phyloP scores from a whole-genome alignment of 352 stramenopile species.

The Phytophthora brassicae region DNA sequence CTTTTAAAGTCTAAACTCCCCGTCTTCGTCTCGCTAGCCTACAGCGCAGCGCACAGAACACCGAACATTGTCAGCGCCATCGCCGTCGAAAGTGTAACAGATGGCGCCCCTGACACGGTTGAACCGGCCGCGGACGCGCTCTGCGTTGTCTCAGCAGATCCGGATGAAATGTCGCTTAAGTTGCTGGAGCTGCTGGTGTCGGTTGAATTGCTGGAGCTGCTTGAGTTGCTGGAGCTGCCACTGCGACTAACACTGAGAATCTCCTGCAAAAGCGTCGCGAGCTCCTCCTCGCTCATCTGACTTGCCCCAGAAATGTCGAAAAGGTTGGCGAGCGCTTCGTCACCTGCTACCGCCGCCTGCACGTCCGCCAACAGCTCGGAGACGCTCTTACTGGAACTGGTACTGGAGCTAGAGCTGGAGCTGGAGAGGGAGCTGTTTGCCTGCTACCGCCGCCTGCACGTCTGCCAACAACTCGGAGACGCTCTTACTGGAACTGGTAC shows the following conservation, averaged over 20 bases:
- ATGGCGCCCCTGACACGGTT: constrained; percentile 7
- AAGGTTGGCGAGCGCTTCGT: constrained; percentile 41
- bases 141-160: constrained; percentile 9
- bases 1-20: neutral
- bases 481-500: constrained; percentile 20
- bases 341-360: constrained; percentile 32
- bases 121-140: constrained; percentile 20
- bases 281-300: constrained; percentile 41
- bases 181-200: neutral
- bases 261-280: constrained; percentile 32
- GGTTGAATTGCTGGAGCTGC: neutral
- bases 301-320: constrained; percentile 38
- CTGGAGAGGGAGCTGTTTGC: constrained; percentile 24
- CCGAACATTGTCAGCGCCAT: constrained; percentile 6
- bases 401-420: constrained; percentile 7
- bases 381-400: constrained; percentile 25
- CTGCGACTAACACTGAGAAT: constrained; percentile 27
- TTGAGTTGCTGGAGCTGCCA: constrained; percentile 1
- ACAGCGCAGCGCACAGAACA: constrained; percentile 20
- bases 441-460: constrained; percentile 36
- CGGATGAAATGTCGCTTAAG: neutral
- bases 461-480: constrained; percentile 34
- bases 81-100: constrained; percentile 6
- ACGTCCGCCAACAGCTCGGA: constrained; percentile 36
- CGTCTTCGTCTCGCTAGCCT: constrained; percentile 24